Evolutionary conservation across 73 alveolate species (phyloP), one percentile per base, ranked within the genome.

Genomic region (Durusdinium trenchii): DNA sequence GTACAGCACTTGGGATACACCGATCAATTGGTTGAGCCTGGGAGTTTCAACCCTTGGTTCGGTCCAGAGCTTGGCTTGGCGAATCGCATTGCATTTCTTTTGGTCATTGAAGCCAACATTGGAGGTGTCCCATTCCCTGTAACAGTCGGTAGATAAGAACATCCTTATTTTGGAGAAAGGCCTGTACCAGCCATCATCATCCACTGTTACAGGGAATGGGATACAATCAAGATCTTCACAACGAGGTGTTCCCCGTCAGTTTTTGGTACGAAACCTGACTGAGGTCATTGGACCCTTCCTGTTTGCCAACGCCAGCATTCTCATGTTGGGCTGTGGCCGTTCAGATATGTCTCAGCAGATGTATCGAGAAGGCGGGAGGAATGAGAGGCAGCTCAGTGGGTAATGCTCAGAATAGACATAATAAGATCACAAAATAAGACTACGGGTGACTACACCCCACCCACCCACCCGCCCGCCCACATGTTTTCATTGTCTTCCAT

Each of bases 331-430:
- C 43, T 91, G 98, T n/a, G 98, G 98, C 4, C 71, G 98, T 40
- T 91, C 98, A n/a, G 98, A 91, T 36, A 75, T 91, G 75, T 91
- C 98, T 7, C 75, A 91, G 98, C 98, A 47, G 45, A 91, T 91
- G 98, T 91, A 91, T 57, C 98, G 75, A 7, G 98, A 48, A 91
- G 98, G 98, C 98, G 61, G 45, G 50, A 6, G 51, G 3, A 38
- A n/a, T n/a, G n/a, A 40, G 76, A 35, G 76, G 18, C 76, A 23
- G 4, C 76, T 62, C 40, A 5, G 18, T 62, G 18, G 18, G 76
- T 26, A 40, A 6, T 35, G 76, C 18, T 20, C 40, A 20, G 4
- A 9, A 62, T 6, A 9, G 38, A 26, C 40, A 23, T 6, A 9
- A 20, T 62, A 9, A n/a, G n/a, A n/a, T n/a, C n/a, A n/a, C n/a